Evolutionary conservation across 345 rosid species (phyloP).

Genomic region (Populus ilicifolia): DNA sequence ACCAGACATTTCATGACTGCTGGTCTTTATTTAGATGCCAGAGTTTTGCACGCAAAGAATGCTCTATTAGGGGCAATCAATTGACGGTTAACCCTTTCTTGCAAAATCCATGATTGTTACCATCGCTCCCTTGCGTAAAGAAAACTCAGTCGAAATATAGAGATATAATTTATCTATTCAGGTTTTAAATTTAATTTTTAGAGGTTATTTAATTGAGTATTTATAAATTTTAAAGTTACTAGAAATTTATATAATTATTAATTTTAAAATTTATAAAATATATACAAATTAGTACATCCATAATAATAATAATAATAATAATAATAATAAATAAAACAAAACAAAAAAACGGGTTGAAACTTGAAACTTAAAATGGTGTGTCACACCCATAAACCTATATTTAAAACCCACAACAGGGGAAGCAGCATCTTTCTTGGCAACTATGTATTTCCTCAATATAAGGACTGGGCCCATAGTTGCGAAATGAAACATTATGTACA

Average conservation of each 20-base stretch:
- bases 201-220: too few relatives aligned
- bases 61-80: background rate
- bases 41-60: background rate
- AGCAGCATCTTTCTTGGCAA: background rate
- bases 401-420: background rate
- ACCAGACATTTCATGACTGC: background rate
- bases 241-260: too few relatives aligned
- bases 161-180: fast-evolving
- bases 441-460: background rate
- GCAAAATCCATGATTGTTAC: background rate
- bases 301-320: too few relatives aligned
- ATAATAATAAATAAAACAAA: too few relatives aligned
- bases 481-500: background rate
- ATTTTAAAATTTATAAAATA: too few relatives aligned
- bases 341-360: background rate
- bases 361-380: background rate
- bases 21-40: background rate
- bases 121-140: too few relatives aligned
- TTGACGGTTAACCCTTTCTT: background rate
- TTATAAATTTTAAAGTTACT: too few relatives aligned
- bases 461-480: background rate
- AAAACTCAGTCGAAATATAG: too few relatives aligned
- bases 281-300: too few relatives aligned
- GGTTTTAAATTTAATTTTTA: too few relatives aligned
- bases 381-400: background rate